Conservation (phyloP, 2,329 filamentous ascomycete genomes). For the Pseudogymnoascus verrucosus region DNA sequence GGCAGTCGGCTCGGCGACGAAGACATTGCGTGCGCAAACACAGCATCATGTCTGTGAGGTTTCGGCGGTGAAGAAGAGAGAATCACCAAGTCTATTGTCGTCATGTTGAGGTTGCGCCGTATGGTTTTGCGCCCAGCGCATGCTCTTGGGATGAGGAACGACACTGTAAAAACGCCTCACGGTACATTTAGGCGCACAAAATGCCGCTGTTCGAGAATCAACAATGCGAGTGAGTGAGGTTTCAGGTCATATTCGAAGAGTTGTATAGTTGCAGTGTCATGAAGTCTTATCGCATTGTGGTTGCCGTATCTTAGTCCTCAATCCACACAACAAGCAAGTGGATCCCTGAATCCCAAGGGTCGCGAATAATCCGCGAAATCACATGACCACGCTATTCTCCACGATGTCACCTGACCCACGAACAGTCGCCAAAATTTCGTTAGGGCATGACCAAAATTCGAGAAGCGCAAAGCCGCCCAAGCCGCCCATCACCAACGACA, state of each 20-base stretch:
- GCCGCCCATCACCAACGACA: slow-evolving; percentile 7
- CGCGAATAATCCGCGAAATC: slow-evolving; percentile 7
- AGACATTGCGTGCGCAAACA: slow-evolving; percentile 14
- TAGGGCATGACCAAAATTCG: slow-evolving; percentile 10
- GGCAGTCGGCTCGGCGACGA: slow-evolving; percentile 39
- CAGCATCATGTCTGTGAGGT: neutral
- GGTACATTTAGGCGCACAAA: neutral
- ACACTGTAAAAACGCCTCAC: slow-evolving; percentile 14
- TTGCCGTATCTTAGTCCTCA: neutral
- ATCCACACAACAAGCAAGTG: neutral
- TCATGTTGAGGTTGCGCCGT: slow-evolving; percentile 28
- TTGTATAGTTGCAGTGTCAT: neutral
- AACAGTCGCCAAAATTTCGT: slow-evolving; percentile 9
- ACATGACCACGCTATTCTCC: neutral
- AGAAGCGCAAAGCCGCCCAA: slow-evolving; percentile 8
- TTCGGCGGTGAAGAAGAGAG: slow-evolving; percentile 34
- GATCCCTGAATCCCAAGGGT: neutral
- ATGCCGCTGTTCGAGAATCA: neutral
- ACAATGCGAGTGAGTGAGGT: neutral
- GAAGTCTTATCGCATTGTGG: neutral
- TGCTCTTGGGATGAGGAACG: slow-evolving; percentile 17
- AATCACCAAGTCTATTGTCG: slow-evolving; percentile 30
- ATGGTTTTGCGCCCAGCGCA: slow-evolving; percentile 21
- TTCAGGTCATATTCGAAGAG: neutral
- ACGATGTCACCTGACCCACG: slow-evolving; percentile 6